Evolutionary conservation across 768 basidiomycete genomes (phyloP).

Genomic region (Thelephora aurantiotincta): DNA sequence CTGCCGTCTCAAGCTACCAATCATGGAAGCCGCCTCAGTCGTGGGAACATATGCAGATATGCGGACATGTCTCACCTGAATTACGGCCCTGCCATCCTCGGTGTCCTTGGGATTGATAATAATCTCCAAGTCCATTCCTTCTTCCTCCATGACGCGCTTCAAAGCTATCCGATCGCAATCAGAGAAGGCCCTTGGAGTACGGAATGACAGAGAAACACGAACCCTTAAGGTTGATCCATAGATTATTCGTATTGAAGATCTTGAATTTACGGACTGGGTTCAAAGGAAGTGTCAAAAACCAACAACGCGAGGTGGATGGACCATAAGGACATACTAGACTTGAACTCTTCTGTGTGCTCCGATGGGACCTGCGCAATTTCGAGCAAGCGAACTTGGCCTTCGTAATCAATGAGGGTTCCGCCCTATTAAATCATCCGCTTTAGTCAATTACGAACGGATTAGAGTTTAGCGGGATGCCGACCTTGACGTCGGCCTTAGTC

Average conservation of each 20-base stretch:
- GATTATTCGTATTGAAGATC: conserved; percentile 82
- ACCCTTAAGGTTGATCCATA: conserved; percentile 73
- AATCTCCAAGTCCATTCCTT: conserved; percentile 85
- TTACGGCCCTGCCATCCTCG: conserved; percentile 75
- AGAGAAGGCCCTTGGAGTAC: not conserved
- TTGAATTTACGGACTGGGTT: conserved; percentile 89
- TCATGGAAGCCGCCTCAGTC: not conserved
- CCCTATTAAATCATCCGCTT: conserved; percentile 25
- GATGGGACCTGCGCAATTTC: conserved; percentile 92
- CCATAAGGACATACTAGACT: conserved; percentile 35
- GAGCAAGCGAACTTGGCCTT: conserved; percentile 75
- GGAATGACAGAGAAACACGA: conserved; percentile 7
- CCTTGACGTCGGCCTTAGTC: conserved; percentile 75
- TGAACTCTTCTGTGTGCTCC: conserved; percentile 92
- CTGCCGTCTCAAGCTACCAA: conserved; percentile 32
- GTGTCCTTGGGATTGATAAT: conserved; percentile 86
- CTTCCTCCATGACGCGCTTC: conserved; percentile 79
- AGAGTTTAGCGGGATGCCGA: conserved; percentile 6
- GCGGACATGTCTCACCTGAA: conserved; percentile 35
- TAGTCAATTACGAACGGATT: not conserved
- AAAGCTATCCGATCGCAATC: conserved; percentile 36
- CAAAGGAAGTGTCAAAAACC: conserved; percentile 1
- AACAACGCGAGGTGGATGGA: not conserved
- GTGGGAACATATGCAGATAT: conserved; percentile 3
- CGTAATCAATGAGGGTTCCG: conserved; percentile 84